phyloP scores from a whole-genome alignment of 176 grass and related monocot species.

The Sorghum bicolor region Sorghum_bicolor_NCBIv3 NC_012872.2:66687001-66687500 shows the following conservation, averaged over 20 bases:
- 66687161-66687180: slow-evolving; percentile 63
- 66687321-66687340: slow-evolving; percentile 29
- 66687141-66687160: neutral
- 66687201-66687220: slow-evolving; percentile 52
- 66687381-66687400: no score
- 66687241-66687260: slow-evolving; percentile 61
- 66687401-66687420: no score
- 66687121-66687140: neutral
- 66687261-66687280: slow-evolving; percentile 38
- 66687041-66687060: neutral
- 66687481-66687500: no score
- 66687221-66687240: slow-evolving; percentile 38
- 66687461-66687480: no score
- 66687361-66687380: no score
- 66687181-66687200: slow-evolving; percentile 73
- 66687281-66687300: slow-evolving; percentile 63
- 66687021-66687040: neutral
- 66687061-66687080: neutral
- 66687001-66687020: neutral
- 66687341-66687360: neutral
- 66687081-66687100: neutral
- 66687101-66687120: neutral
- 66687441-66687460: no score
- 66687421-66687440: no score
- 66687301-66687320: slow-evolving; percentile 54